These are phyloP conservation scores for Cantharellus anzutake DNA, from an alignment of 768 basidiomycete species.

Conservation along the genomic window DNA sequence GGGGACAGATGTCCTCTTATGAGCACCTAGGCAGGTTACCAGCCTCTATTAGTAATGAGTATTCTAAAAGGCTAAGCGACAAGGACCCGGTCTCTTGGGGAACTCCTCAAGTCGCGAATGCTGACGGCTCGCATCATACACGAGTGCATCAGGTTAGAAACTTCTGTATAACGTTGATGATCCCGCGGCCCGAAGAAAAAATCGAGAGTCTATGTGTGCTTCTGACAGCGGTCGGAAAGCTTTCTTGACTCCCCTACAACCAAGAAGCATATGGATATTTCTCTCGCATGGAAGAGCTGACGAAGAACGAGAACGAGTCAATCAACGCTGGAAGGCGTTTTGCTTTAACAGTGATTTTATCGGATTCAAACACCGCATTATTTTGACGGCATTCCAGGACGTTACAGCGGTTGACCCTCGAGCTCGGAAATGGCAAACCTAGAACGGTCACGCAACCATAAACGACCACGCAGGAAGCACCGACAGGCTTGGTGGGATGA, in stretches of 20 bases:
- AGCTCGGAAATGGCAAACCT: slow-evolving; percentile 58
- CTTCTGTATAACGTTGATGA: slow-evolving; percentile 81
- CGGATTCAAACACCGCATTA: background rate
- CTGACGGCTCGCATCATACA: slow-evolving; percentile 96
- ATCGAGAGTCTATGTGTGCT: slow-evolving; percentile 92
- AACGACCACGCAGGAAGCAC: slow-evolving; percentile 51
- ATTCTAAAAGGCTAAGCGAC: slow-evolving; percentile 91
- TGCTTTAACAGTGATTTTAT: slow-evolving; percentile 55
- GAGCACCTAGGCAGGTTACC: slow-evolving; percentile 48
- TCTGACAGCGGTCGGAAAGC: slow-evolving; percentile 68
- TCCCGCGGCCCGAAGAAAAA: slow-evolving; percentile 78
- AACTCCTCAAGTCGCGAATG: slow-evolving; percentile 98
- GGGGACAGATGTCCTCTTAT: slow-evolving; percentile 30
- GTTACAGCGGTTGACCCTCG: slow-evolving; percentile 83
- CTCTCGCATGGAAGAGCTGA: slow-evolving; percentile 68
- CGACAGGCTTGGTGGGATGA: too few species aligned
- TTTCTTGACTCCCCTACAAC: slow-evolving; percentile 66
- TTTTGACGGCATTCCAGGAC: slow-evolving; percentile 33
- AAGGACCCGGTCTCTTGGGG: slow-evolving; percentile 95
- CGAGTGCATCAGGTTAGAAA: slow-evolving; percentile 91
- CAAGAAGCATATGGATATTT: slow-evolving; percentile 81
- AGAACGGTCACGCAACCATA: slow-evolving; percentile 58
- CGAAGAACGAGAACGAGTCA: slow-evolving; percentile 35
- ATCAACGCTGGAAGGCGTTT: slow-evolving; percentile 80
- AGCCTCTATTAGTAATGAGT: slow-evolving; percentile 92